Conservation (phyloP, 208 protist species). For the Strigomonas culicis region DNA sequence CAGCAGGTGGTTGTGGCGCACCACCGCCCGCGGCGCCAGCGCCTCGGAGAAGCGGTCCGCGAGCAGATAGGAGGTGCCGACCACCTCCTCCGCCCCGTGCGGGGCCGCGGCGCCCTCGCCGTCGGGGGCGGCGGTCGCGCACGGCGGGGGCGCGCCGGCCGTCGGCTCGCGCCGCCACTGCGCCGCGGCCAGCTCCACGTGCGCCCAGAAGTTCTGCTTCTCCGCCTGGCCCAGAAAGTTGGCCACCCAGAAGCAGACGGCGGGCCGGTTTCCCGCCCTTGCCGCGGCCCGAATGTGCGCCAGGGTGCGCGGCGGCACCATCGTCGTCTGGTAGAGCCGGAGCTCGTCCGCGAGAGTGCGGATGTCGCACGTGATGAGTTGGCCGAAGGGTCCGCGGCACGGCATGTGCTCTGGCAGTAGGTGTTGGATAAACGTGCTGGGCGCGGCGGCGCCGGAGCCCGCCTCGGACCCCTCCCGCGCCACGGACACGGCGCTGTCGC, state of each 20-base stretch:
- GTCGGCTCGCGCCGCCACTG: background rate
- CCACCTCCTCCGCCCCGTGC: background rate
- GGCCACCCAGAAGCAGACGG: slow-evolving; percentile 31
- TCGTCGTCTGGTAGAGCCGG: slow-evolving; percentile 67
- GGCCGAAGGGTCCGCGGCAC: slow-evolving; percentile 76
- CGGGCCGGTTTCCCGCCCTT: background rate
- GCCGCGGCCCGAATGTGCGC: slow-evolving; percentile 11
- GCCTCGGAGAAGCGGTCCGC: slow-evolving; percentile 49
- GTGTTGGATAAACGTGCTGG: slow-evolving; percentile 40
- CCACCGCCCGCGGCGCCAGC: slow-evolving; percentile 17
- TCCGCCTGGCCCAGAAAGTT: slow-evolving; percentile 56
- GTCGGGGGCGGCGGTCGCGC: background rate
- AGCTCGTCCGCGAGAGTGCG: slow-evolving; percentile 55
- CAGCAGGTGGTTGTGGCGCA: slow-evolving; percentile 44
- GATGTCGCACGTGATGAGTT: slow-evolving; percentile 52
- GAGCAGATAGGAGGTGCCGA: slow-evolving; percentile 31
- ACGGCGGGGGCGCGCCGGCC: background rate
- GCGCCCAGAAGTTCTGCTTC: slow-evolving; percentile 56
- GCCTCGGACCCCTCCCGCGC: background rate
- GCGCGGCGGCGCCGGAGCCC: background rate
- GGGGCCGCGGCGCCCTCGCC: background rate
- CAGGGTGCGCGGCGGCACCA: slow-evolving; percentile 48
- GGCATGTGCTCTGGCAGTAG: slow-evolving; percentile 31
- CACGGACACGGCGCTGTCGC: background rate
- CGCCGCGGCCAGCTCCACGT: background rate